Evolutionary conservation across 768 basidiomycete genomes (phyloP).

Genomic region (Postia placenta): DNA sequence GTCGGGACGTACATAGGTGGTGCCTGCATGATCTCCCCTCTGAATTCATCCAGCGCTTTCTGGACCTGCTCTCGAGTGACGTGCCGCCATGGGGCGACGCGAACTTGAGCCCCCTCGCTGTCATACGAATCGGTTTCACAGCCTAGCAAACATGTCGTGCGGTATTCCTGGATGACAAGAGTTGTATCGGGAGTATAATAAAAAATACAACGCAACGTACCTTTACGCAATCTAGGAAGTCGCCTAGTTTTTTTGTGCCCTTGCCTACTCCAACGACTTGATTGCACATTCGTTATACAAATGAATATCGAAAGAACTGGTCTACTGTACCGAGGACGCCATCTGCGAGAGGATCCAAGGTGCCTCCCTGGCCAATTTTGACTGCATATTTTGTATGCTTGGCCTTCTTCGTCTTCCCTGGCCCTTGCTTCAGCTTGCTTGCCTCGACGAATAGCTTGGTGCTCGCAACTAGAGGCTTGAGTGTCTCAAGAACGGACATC

Average conservation of each 20-base stretch:
- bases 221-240: slow-evolving; percentile 88
- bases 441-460: slow-evolving; percentile 74
- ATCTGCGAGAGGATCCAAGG: slow-evolving; percentile 93
- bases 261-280: slow-evolving; percentile 85
- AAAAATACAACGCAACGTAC: slow-evolving; percentile 37
- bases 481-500: slow-evolving; percentile 82
- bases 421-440: slow-evolving; percentile 46
- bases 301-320: not conserved
- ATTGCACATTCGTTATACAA: not conserved
- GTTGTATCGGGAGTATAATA: not conserved
- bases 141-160: slow-evolving; percentile 84
- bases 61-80: slow-evolving; percentile 77
- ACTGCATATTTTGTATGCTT: slow-evolving; percentile 38
- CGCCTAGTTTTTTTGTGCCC: slow-evolving; percentile 80
- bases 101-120: slow-evolving; percentile 77
- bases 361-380: slow-evolving; percentile 92
- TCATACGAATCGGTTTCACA: slow-evolving; percentile 96
- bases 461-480: slow-evolving; percentile 72
- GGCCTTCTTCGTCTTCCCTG: slow-evolving; percentile 35
- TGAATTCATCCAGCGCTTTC: slow-evolving; percentile 60
- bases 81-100: slow-evolving; percentile 74
- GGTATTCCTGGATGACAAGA: slow-evolving; percentile 72
- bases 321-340: slow-evolving; percentile 36
- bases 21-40: slow-evolving; percentile 82
- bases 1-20: slow-evolving; percentile 74